Evolutionary conservation across 495 filamentous ascomycete genomes (phyloP), one percentile per base, ranked within the genome.

Genomic region (Podospora pseudopauciseta): DNA sequence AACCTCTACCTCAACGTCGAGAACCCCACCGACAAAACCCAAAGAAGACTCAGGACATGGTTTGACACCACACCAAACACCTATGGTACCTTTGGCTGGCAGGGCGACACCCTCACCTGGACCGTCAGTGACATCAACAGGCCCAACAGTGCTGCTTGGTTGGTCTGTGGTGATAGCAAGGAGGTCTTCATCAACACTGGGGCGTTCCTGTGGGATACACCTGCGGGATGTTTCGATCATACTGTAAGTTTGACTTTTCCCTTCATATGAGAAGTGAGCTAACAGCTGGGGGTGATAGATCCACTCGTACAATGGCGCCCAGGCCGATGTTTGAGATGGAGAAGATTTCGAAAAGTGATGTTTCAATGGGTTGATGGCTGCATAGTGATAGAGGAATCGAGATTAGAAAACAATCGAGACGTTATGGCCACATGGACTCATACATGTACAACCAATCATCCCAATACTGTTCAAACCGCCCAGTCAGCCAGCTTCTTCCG

Each of bases 101-200:
- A 77, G 66, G 84, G 83, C 18, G 84, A 86, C 74, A 81, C 80
- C 4, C 65, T 83, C 16, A 74, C 74, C 59, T 85, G 84, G 84
- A 76, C 68, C n/a, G 74, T 74, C 4, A 26, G 77, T 27, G 76
- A 70, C 28, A 78, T 85, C 56, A 67, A 53, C 7, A 65, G 82
- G 59, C 84, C 80, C 62, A 86, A 85, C 67, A 67, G 65, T 34
- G 78, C 77, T 15, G 84, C 84, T 4, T 85, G 80, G 77, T 77
- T 84, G 71, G 82, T 84, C 27, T 85, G 84, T 44, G 61, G 61
- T 64, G 76, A 66, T 44, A 72, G 71, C 23, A 71, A 74, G 65
- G 65, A 72, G 67, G 63, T 86, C 59, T 85, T 79, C 69, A 77
- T 84, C 66, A 86, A 86, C 64, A 73, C 84, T 58, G 83, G 84